phyloP scores from a whole-genome alignment of 352 stramenopile genomes.

The Phytophthora hybrid region DNA sequence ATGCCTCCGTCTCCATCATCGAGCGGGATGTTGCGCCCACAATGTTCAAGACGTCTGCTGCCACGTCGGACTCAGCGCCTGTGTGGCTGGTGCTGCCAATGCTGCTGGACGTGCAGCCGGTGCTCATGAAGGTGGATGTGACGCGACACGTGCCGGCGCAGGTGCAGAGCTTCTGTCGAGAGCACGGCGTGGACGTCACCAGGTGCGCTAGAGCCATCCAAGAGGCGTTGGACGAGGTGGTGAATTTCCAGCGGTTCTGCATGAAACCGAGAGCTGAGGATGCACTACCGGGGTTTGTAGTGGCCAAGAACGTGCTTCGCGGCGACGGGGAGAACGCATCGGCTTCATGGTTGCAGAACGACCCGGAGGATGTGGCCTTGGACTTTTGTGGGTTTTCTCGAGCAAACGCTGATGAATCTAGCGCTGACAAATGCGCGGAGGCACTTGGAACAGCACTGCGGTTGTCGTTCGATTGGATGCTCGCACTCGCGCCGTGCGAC shows the following conservation, averaged over 20 bases:
- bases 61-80: constrained; percentile 6
- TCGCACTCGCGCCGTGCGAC: constrained; percentile 38
- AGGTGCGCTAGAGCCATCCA: constrained; percentile 37
- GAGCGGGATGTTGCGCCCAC: constrained; percentile 14
- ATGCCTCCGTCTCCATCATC: constrained; percentile 17
- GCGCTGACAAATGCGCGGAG: constrained; percentile 18
- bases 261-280: constrained; percentile 8
- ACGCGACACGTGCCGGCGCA: constrained; percentile 33
- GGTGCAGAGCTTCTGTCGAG: constrained; percentile 50
- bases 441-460: constrained; percentile 33
- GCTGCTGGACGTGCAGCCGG: constrained; percentile 63
- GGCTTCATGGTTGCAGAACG: constrained; percentile 49
- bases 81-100: constrained; percentile 48
- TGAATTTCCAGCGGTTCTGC: constrained; percentile 44
- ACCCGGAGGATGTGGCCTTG: constrained; percentile 43
- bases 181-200: constrained; percentile 37
- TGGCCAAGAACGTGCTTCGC: constrained; percentile 50
- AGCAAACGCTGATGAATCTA: not conserved
- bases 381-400: constrained; percentile 55
- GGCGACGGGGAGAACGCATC: not conserved
- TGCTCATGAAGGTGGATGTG: constrained; percentile 49
- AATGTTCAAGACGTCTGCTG: constrained; percentile 15
- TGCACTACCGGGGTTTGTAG: constrained; percentile 44
- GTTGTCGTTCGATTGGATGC: constrained; percentile 53
- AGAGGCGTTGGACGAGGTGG: constrained; percentile 37